These are phyloP conservation scores for Fusarium buharicum DNA, from an alignment of 2,329 filamentous ascomycete species.

Conservation along the genomic window DNA sequence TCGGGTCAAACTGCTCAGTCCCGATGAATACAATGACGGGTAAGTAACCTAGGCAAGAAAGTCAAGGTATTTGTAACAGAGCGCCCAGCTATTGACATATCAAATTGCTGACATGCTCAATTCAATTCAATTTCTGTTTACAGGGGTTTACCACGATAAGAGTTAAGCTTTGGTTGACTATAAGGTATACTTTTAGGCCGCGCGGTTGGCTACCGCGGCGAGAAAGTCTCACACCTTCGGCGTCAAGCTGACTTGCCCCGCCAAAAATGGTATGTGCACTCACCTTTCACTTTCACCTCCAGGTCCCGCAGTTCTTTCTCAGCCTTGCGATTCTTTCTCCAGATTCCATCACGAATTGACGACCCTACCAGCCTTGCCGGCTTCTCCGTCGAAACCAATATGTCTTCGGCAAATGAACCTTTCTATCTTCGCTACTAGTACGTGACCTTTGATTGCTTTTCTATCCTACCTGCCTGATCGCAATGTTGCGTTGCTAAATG, in stretches of 20 bases:
- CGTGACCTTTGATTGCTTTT: slow-evolving; percentile 47
- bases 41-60: neutral
- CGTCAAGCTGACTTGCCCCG: slow-evolving; percentile 38
- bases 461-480: neutral
- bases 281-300: slow-evolving; percentile 20
- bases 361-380: slow-evolving; percentile 1
- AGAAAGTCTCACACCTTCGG: slow-evolving; percentile 25
- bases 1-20: neutral
- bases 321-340: slow-evolving; percentile 37
- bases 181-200: slow-evolving; percentile 7
- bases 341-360: slow-evolving; percentile 14
- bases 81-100: no score
- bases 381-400: slow-evolving; percentile 52
- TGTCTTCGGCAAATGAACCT: slow-evolving; percentile 77
- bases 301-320: slow-evolving; percentile 40
- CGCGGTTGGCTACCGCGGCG: slow-evolving; percentile 4
- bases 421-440: slow-evolving; percentile 99
- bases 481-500: slow-evolving; percentile 20
- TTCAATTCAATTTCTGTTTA: neutral
- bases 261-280: slow-evolving; percentile 38
- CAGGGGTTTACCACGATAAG: neutral
- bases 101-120: no score
- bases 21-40: neutral
- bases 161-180: slow-evolving; percentile 5
- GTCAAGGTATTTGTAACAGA: no score